Evolutionary conservation across 2,329 filamentous ascomycete genomes (phyloP), one percentile per base, ranked within the genome.

Genomic region (Fusarium buxicola): DNA sequence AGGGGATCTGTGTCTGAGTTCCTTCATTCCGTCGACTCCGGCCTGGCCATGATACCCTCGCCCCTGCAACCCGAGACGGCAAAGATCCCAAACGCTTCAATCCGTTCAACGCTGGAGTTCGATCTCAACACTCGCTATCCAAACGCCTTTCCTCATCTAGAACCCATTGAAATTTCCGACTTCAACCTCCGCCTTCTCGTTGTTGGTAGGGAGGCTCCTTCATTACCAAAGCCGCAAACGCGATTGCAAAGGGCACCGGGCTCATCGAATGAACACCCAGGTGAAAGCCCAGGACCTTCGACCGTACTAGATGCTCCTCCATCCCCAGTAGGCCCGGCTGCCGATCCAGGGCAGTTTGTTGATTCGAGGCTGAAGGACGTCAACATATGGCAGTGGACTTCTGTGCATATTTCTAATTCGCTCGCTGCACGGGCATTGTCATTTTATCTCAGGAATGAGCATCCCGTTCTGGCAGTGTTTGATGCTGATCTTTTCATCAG

Each of bases 351-450:
- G 18, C 28, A 39, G 3, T 24, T 25, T 0, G 2, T 45, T 1
- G 58, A 60, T 8, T 31, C 45, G 7, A 16, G 57, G 7, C 1
- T 61, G 0, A 57, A 60, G 0, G 21, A 35, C 12, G 13, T 60
- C 3, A 40, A 34, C 13, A 43, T 61, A 25, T 44, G 57, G 44
- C 39, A 60, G n/a, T 61, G 58, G 58, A 61, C 57, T 5, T 51
- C 57, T 0, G 8, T 61, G 8, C 30, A 44, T 4, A 36, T 57
- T 0, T 31, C 25, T 0, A 45, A 61, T 12, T 18, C 13, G 2
- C 10, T 61, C 2, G 58, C 51, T 5, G 38, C 46, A 4, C 44
- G 61, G 4, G 52, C 27, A 0, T 34, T 61, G n/a, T 61, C 57
- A 1, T 61, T 61, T 16, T 61, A 61, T 16, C 39, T 61, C 0